A percentile compares a stretch with the other conserved stretches of the same genome.
Evolutionary conservation across 768 basidiomycete species (phyloP).

Genomic region (Vishniacozyma victoriae): DNA sequence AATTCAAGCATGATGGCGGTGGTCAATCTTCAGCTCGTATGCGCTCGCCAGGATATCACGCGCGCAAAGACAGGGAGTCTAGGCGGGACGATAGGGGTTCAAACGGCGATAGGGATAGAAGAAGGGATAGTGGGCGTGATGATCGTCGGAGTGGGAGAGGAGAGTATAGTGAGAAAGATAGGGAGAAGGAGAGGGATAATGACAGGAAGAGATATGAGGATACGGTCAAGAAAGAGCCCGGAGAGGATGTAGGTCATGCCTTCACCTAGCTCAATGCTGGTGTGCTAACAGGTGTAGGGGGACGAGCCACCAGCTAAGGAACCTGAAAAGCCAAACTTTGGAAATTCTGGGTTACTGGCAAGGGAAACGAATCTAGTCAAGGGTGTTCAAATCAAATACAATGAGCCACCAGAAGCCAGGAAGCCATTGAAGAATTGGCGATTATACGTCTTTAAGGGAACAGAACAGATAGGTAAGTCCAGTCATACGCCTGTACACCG

Average conservation of each 20-base stretch:
- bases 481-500: background rate
- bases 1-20: slow-evolving; percentile 22
- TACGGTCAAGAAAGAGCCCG: slow-evolving; percentile 20
- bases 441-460: slow-evolving; percentile 94
- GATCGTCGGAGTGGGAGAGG: background rate
- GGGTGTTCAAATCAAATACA: slow-evolving; percentile 78
- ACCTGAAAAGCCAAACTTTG: slow-evolving; percentile 84
- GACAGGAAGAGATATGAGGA: slow-evolving; percentile 41
- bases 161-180: slow-evolving; percentile 33
- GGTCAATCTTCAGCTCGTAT: slow-evolving; percentile 23
- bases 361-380: slow-evolving; percentile 89
- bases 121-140: slow-evolving; percentile 1
- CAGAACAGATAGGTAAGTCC: slow-evolving; percentile 77
- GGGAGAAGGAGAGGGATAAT: slow-evolving; percentile 40
- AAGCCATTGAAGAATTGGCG: slow-evolving; percentile 87
- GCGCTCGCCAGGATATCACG: slow-evolving; percentile 13
- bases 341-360: slow-evolving; percentile 79
- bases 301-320: slow-evolving; percentile 21
- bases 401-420: slow-evolving; percentile 95
- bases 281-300: slow-evolving; percentile 43
- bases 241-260: slow-evolving; percentile 6
- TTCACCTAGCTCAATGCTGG: background rate
- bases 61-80: background rate
- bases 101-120: slow-evolving; percentile 5
- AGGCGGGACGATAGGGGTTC: slow-evolving; percentile 1